Base-by-base conservation (phyloP, 306 rosid species). In the Quercus wislizeni region DNA sequence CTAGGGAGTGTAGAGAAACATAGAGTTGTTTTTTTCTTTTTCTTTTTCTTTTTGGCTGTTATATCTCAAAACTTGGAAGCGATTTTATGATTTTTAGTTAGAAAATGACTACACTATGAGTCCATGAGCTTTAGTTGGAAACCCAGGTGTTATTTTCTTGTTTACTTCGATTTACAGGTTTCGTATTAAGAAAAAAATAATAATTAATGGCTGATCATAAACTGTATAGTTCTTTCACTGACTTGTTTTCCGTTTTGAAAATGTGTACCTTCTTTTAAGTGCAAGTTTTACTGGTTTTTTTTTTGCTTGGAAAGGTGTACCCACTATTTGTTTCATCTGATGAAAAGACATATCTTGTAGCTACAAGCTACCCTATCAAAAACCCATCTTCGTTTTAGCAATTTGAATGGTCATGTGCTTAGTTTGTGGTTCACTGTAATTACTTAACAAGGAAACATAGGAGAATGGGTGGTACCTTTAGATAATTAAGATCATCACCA, bases 211-310 rank as follows among this genome's bases (percentile, higher is more conserved):
- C 72, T 35, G 54, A 68, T 68, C 72, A 14, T 67, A 49, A 49
- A 11, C 49, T 18, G 81, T 73, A 62, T 51, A 80, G 79, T 70
- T 85, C 75, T 70, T 70, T 25, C 64, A 18, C 80, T 58, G 84
- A 74, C 84, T 82, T 25, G 33, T 72, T 59, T 71, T 69, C 69
- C 61, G 35, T 73, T 74, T 83, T 77, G 86, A 89, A 90, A 85
- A 77, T 80, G 59, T 78, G 93, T 80, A 73, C 90, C 89, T 73
- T 79, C 88, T 74, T 87, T 84, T 82, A 74, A 76, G 86, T 80
- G 88, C 85, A 85, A 88, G 81, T 80, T 85, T 85, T 75, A 7
- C 84, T 72, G 43, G 56, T 46, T 54, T 30, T 73, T 38, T 38
- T 41, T 8, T 41, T 41, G 11, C 79, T 81, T 84, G 73, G 70